Conservation (phyloP, 345 rosid species). For the Balakata baccata region DNA sequence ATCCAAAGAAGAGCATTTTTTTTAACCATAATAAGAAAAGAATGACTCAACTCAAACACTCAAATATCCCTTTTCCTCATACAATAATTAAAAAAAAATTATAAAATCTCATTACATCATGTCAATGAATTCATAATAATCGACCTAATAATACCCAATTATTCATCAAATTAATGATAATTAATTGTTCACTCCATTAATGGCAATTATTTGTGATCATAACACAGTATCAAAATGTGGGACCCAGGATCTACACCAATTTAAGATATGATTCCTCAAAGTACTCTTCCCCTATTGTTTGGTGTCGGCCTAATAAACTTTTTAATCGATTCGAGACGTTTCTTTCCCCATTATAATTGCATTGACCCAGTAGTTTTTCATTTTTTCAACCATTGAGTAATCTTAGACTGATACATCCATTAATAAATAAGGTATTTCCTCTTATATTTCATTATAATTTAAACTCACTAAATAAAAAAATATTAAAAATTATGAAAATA, state of each 20-base stretch:
- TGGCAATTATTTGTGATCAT: constrained; percentile 2
- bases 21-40: too few relatives aligned
- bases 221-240: constrained; percentile 6
- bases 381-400: too few relatives aligned
- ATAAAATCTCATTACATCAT: not conserved
- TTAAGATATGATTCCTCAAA: not conserved
- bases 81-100: too few relatives aligned
- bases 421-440: too few relatives aligned
- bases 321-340: constrained; percentile 12
- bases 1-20: too few relatives aligned
- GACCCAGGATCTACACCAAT: constrained; percentile 5
- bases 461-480: too few relatives aligned
- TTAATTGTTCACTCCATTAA: not conserved
- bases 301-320: constrained; percentile 3
- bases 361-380: constrained; percentile 9
- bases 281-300: constrained; percentile 13
- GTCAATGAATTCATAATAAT: not conserved
- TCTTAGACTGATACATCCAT: too few relatives aligned
- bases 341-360: constrained; percentile 9
- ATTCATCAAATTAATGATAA: not conserved
- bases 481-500: too few relatives aligned
- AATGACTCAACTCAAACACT: too few relatives aligned
- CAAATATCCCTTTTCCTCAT: too few relatives aligned
- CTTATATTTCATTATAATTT: too few relatives aligned
- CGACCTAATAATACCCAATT: too few relatives aligned